Base-by-base conservation (phyloP, 2,329 filamentous ascomycete species). In the Colletotrichum gigasporum region DNA sequence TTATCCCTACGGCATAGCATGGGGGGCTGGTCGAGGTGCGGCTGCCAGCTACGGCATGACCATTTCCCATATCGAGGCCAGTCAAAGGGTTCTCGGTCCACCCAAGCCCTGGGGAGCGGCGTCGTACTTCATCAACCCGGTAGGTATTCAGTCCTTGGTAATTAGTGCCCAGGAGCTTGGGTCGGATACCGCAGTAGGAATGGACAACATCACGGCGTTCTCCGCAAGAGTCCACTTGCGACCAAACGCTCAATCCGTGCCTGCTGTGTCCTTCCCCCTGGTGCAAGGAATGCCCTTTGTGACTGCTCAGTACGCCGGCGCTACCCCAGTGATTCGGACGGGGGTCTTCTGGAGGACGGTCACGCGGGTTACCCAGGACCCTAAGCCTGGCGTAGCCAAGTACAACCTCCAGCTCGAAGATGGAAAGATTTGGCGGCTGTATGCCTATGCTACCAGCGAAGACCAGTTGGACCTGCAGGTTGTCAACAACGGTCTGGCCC, bases 281-380 rank as follows among this genome's bases (percentile, higher is more conserved):
- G 88, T 97, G 0, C 95, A 98, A 73, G 96, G 96, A 10, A 96
- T 96, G 88, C 90, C 88, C 0, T 97, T 94, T 70, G 82, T 97
- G 16, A 97, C 94, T 4, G 94, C 84, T 0, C 76, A 91, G 16
- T 98, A 94, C 76, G 83, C 83, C 56, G 87, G 88, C 28, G 83
- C 88, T 0, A 89, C 87, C 7, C 95, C 95, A 0, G 73, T 90
- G 4, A 83, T 98, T 42, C 89, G 94, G 69, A 91, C 90, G 20
- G 89, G 88, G 1, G 85, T 96, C 2, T 91, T 90, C 65, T 96
- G 95, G 80, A 83, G 84, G 61, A 88, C 84, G 16, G 81, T 97
- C 48, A 88, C 85, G 34, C 83, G 83, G 34, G 77, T 85, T 2
- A 78, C 79, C 9, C 81, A 80, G n/a, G 83, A 85, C 1, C 85